These are phyloP conservation scores for Aquilaria yunnanensis DNA, from an alignment of 345 rosid species.

Conservation along the genomic window DNA sequence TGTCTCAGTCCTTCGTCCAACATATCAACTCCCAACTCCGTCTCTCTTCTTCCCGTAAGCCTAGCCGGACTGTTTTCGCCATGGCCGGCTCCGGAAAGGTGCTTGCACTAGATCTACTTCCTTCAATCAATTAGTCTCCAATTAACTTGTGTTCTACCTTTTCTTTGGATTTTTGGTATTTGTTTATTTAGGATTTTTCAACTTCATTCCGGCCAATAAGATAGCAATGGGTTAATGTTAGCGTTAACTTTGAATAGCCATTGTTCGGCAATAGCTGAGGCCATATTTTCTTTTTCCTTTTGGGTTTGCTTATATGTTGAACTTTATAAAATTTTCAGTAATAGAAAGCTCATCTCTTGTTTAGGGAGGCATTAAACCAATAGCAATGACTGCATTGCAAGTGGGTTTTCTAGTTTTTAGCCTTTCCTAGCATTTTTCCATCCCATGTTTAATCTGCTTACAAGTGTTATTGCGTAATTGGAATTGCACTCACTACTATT, in stretches of 20 bases:
- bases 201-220: neutral
- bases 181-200: neutral
- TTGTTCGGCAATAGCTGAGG: no score
- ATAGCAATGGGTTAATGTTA: neutral
- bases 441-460: neutral
- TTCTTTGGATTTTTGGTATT: neutral
- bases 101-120: neutral
- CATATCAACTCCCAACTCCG: slow-evolving; percentile 44
- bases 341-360: no score
- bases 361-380: no score
- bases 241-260: neutral
- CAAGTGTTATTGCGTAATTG: no score
- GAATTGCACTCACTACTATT: no score
- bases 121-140: no score
- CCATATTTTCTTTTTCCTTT: no score
- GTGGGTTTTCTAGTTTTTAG: neutral
- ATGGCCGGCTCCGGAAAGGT: slow-evolving; percentile 98
- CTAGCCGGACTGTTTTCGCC: slow-evolving; percentile 54
- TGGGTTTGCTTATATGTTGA: no score
- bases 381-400: no score
- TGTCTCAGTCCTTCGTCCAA: slow-evolving; percentile 34
- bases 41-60: slow-evolving; percentile 42
- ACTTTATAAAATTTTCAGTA: no score
- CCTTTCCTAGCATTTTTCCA: neutral
- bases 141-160: neutral